These are phyloP conservation scores for Caloboletus firmus DNA, from an alignment of 1,284 basidiomycete species.

Conservation along the genomic window DNA sequence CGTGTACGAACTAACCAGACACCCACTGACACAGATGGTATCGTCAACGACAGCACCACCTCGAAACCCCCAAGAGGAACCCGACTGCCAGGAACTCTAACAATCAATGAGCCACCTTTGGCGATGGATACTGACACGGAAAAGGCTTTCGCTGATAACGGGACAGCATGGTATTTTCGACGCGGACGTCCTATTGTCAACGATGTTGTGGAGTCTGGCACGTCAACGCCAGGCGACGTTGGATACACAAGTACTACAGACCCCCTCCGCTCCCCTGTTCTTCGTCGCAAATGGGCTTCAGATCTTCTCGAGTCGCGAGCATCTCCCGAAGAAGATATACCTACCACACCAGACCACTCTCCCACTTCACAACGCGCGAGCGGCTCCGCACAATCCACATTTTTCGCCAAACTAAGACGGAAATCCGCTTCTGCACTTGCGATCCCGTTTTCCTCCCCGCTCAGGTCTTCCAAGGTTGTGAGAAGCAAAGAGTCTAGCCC, in stretches of 20 bases:
- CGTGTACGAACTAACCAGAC: slow-evolving; percentile 29
- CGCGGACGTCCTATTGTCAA: slow-evolving; percentile 28
- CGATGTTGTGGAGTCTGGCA: slow-evolving; percentile 27
- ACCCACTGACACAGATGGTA: slow-evolving; percentile 31
- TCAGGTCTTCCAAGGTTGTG: slow-evolving; percentile 27
- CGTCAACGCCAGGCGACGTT: slow-evolving; percentile 27
- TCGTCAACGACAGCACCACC: slow-evolving; percentile 20
- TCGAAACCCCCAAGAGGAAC: slow-evolving; percentile 11
- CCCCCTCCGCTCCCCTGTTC: slow-evolving; percentile 40
- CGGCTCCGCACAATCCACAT: slow-evolving; percentile 21
- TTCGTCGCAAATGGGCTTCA: slow-evolving; percentile 49
- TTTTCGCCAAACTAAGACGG: slow-evolving; percentile 40
- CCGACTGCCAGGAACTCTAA: slow-evolving; percentile 1
- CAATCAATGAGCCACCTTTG: slow-evolving; percentile 45
- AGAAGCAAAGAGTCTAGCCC: slow-evolving; percentile 32
- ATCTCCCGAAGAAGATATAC: slow-evolving; percentile 19
- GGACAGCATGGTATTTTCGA: slow-evolving; percentile 49
- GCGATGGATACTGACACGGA: slow-evolving; percentile 64
- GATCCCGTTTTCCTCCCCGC: slow-evolving; percentile 44
- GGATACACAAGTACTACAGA: slow-evolving; percentile 35
- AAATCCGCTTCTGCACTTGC: slow-evolving; percentile 52
- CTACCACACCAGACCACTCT: slow-evolving; percentile 11
- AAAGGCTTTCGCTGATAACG: slow-evolving; percentile 46
- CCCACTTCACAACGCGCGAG: slow-evolving; percentile 8
- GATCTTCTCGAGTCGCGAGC: slow-evolving; percentile 40